Base-by-base conservation (phyloP, 139 green algal genomes). In the Chlorella sp. region DNA sequence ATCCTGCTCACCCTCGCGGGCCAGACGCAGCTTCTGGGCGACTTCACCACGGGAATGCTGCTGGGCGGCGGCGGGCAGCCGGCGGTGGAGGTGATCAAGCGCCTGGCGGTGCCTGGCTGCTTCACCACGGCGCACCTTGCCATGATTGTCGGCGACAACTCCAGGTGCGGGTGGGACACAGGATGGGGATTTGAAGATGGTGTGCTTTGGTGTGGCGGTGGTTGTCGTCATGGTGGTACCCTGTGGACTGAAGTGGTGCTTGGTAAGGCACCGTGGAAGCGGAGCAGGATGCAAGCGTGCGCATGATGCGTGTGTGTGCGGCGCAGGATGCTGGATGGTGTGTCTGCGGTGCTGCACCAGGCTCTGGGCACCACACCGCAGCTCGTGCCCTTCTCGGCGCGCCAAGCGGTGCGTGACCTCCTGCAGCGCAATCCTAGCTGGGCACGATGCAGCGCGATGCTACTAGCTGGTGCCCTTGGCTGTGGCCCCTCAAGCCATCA, bases 1-100 rank as follows among this genome's bases (percentile, higher is more conserved):
- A 77, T 94, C 26, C 73, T 97, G 72, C 73, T 93, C 1, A 77
- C 74, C 36, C 82, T 93, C 30, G 78, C 82, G 31, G 2, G 24
- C 29, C 30, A 76, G 1, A 70, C 64, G 10, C 30, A 72, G 31
- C 67, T 89, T 23, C 85, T 87, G 49, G 72, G 75, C 1, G 50
- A 66, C 49, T 66, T 27, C 0, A n/a, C n/a, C n/a, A n/a, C n/a
- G n/a, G n/a, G n/a, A n/a, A n/a, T n/a, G n/a, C n/a, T n/a, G n/a
- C n/a, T n/a, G n/a, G n/a, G n/a, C n/a, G 30, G 5, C 30, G 27
- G 51, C 22, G 33, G 69, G 34, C 34, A 27, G 31, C 30, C 31
- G 5, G 50, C 50, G 3, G 50, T 50, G 31, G 42, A 26, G 5
- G 36, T 83, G n/a, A 74, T 76, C 2, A 36, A 33, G 5, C 5